These are phyloP conservation scores for Neocallimastix lanati DNA, from an alignment of 192 early-diverging fungal species.

Conservation along the genomic window DNA sequence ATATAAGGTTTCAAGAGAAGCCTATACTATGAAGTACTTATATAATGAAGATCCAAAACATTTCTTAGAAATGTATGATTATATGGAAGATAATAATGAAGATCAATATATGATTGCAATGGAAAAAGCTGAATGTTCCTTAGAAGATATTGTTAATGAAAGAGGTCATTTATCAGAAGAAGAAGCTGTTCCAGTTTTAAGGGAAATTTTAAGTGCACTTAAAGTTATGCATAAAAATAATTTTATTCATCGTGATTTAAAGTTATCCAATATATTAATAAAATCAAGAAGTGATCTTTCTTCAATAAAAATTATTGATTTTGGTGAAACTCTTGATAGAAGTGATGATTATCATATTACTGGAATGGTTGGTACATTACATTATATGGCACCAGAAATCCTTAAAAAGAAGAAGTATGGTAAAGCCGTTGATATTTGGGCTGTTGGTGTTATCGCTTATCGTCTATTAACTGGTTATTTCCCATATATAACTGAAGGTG, in stretches of 20 bases:
- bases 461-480: neutral
- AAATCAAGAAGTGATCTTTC: neutral
- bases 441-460: constrained; percentile 1
- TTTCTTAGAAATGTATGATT: neutral
- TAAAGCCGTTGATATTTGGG: constrained; percentile 2
- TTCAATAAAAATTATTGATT: neutral
- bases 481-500: neutral
- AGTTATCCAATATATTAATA: neutral
- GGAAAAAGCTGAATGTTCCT: neutral
- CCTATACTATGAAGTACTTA: neutral
- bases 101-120: neutral
- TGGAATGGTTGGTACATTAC: neutral
- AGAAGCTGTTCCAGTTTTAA: neutral
- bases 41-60: neutral
- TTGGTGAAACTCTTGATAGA: neutral
- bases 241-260: neutral
- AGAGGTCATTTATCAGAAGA: neutral
- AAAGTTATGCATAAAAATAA: neutral
- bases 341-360: neutral
- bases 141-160: neutral
- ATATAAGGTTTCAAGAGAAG: neutral
- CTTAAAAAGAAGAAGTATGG: neutral
- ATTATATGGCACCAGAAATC: constrained; percentile 2
- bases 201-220: neutral
- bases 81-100: neutral